Conservation (phyloP, 2,329 filamentous ascomycete species). For the Paramyrothecium roridum region DNA sequence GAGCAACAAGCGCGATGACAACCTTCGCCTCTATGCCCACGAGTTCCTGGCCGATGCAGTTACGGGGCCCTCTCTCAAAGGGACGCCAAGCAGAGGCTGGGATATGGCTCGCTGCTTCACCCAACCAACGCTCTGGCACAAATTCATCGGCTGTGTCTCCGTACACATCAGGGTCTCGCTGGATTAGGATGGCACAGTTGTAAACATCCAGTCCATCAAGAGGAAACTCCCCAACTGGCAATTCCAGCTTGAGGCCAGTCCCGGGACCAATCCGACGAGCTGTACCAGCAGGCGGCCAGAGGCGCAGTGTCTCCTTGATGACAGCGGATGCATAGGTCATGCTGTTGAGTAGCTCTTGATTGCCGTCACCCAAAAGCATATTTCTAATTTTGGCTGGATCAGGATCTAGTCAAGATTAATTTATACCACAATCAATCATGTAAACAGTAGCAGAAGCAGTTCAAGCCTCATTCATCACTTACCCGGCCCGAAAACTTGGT, state of each 20-base stretch:
- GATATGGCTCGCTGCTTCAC: not conserved
- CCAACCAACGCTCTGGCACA: slow-evolving; percentile 36
- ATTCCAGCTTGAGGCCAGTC: slow-evolving; percentile 3
- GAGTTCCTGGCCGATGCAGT: not conserved
- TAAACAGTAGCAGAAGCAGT: too few relatives aligned
- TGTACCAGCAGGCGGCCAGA: slow-evolving; percentile 27
- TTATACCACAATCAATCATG: not conserved
- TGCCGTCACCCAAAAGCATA: slow-evolving; percentile 19
- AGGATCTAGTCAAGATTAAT: slow-evolving; percentile 8
- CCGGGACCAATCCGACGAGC: slow-evolving; percentile 22
- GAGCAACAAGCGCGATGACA: not conserved
- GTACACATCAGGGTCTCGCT: slow-evolving; percentile 27
- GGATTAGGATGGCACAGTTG: slow-evolving; percentile 26
- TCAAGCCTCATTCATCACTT: not conserved
- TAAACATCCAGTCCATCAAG: slow-evolving; percentile 32
- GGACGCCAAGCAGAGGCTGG: not conserved
- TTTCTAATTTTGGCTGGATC: slow-evolving; percentile 19
- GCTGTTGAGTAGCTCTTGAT: slow-evolving; percentile 23
- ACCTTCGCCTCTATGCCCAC: not conserved
- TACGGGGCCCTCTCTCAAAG: not conserved
- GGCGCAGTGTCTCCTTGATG: slow-evolving; percentile 32
- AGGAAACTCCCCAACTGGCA: slow-evolving; percentile 9
- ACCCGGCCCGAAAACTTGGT: slow-evolving; percentile 29
- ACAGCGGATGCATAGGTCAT: slow-evolving; percentile 33
- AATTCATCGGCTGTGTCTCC: slow-evolving; percentile 31